Evolutionary conservation across 2,329 filamentous ascomycete species (phyloP).

Genomic region (Cadophora luteo-olivacea): DNA sequence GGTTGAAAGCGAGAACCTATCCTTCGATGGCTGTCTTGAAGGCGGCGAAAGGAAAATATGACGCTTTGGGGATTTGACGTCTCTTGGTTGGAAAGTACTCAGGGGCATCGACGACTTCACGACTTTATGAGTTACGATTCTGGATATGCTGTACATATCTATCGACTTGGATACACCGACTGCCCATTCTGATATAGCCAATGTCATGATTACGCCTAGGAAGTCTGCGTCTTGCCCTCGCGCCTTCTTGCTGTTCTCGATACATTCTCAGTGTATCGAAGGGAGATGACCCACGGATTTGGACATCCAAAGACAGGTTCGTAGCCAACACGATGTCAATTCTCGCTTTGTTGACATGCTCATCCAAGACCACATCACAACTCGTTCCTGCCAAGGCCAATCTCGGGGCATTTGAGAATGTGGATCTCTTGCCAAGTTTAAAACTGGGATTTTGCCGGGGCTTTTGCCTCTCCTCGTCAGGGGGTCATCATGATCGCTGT

Average conservation of each 20-base stretch:
- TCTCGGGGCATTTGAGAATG: conserved; percentile 2
- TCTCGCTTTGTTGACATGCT: neutral
- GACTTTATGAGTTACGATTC: conserved; percentile 8
- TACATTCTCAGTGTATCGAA: neutral
- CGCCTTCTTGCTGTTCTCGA: neutral
- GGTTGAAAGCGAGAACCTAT: conserved; percentile 21
- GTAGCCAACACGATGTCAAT: neutral
- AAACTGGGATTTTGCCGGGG: conserved; percentile 11
- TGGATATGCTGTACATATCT: neutral
- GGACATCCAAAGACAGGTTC: neutral
- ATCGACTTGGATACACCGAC: neutral
- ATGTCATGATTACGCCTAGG: neutral
- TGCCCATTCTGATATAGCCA: neutral
- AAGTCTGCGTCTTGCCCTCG: neutral
- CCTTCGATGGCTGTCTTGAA: conserved; percentile 34
- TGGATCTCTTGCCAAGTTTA: conserved; percentile 7
- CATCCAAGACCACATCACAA: neutral
- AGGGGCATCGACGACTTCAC: conserved; percentile 14
- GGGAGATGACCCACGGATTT: neutral
- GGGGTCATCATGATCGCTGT: neutral
- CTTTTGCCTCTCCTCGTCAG: no score
- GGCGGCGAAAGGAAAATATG: conserved; percentile 36
- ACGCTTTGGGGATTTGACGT: conserved; percentile 36
- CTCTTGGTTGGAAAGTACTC: neutral
- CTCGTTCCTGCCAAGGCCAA: conserved; percentile 7